Base-by-base conservation (phyloP, 495 filamentous ascomycete species). In the Lasiosphaeria hispida region DNA sequence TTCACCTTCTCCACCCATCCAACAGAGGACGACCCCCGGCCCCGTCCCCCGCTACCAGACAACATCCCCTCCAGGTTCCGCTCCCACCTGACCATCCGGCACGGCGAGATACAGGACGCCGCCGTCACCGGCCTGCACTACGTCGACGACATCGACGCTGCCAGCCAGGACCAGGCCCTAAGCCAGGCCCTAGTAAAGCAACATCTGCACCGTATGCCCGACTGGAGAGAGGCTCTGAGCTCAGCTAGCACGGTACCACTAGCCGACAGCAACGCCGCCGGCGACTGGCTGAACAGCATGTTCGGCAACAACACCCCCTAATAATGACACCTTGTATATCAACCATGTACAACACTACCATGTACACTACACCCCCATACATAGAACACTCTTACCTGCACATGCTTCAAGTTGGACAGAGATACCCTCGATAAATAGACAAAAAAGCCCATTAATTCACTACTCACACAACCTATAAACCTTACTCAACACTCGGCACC, bases 1-100 rank as follows among this genome's bases (percentile, higher is more conserved):
- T 96, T 97, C 68, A 87, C 82, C 19, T 87, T 96, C 45, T 74
- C 77, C 50, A 77, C 74, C n/a, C 67, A 76, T 48, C 70, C 72
- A 3, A 81, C 74, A 10, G 76, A 80, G 41, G 80, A 81, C 0
- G 84, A 87, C 61, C 75, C 76, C 13, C 75, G 83, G 10, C 75
- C 75, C 47, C 71, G 83, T 45, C 78, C 81, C 11, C 63, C 72
- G 7, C 53, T 81, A 41, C 79, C 77, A 4, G 45, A 38, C 10
- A 47, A 56, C 37, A 47, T 77, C 7, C 69, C 72, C 1, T 23
- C 63, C 1, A 3, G 70, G 68, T 65, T 73, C 55, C 34, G 38
- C 7, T 35, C 57, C 10, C 41, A 61, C 13, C 56, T 77, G 30
- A 80, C 73, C 4, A 63, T 72, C 13, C 74, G 75, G 0, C 73